Evolutionary conservation across 306 rosid species (phyloP).

Genomic region (Medicago truncatula): DNA sequence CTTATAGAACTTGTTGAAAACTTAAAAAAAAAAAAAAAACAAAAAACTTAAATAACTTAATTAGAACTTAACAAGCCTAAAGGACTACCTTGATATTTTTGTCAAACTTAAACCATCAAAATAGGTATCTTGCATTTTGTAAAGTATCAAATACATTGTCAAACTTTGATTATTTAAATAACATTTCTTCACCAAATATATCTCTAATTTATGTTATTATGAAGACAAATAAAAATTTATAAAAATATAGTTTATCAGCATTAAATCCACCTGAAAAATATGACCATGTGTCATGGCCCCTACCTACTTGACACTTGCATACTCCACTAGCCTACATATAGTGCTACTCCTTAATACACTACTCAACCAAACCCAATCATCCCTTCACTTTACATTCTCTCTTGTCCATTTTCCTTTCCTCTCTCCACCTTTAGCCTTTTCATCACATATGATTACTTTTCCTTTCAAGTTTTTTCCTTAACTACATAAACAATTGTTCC

Average conservation of each 20-base stretch:
- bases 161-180: too few relatives aligned
- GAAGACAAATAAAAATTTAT: not conserved
- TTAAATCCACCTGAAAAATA: slow-evolving; percentile 24
- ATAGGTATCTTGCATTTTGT: too few relatives aligned
- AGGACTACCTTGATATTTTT: too few relatives aligned
- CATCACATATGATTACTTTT: slow-evolving; percentile 19
- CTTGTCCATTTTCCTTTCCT: slow-evolving; percentile 22
- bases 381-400: slow-evolving; percentile 35
- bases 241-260: not conserved
- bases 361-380: slow-evolving; percentile 31
- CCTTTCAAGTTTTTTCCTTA: slow-evolving; percentile 31
- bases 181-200: too few relatives aligned
- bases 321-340: slow-evolving; percentile 59
- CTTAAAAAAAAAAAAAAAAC: too few relatives aligned
- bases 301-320: slow-evolving; percentile 49
- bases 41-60: too few relatives aligned
- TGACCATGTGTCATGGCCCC: slow-evolving; percentile 56
- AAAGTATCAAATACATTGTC: too few relatives aligned
- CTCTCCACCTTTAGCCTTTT: slow-evolving; percentile 30
- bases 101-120: too few relatives aligned
- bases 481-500: slow-evolving; percentile 29
- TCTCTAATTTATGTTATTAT: not conserved
- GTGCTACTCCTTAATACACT: slow-evolving; percentile 35
- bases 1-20: too few relatives aligned
- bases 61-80: too few relatives aligned